These are phyloP conservation scores for Roridomyces roridus DNA, from an alignment of 768 basidiomycete species.

Conservation along the genomic window DNA sequence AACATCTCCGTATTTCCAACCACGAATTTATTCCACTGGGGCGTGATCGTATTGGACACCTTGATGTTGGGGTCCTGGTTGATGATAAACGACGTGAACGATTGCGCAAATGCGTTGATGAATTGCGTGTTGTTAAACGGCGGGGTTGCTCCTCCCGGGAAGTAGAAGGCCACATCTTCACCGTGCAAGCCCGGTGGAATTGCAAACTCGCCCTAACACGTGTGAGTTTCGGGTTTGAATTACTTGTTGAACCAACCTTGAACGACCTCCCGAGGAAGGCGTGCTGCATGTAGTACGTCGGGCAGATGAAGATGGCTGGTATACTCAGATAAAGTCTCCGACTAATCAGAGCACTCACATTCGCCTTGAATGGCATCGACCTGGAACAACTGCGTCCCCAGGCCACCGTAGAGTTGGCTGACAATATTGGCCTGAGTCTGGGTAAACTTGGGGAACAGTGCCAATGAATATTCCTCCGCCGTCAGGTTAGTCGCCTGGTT, in stretches of 20 bases:
- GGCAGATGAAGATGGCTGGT: constrained; percentile 44
- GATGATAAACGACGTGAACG: constrained; percentile 18
- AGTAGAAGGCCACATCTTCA: constrained; percentile 34
- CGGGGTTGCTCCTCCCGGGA: constrained; percentile 16
- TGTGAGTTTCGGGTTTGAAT: too few species aligned
- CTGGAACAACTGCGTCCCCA: constrained; percentile 26
- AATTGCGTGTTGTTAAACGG: constrained; percentile 15
- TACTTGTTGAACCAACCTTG: constrained; percentile 40
- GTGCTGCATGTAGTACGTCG: constrained; percentile 36
- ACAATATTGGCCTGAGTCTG: constrained; percentile 10
- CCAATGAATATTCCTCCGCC: constrained; percentile 26
- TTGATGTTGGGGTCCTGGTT: constrained; percentile 17
- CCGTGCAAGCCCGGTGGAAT: constrained; percentile 33
- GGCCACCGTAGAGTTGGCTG: constrained; percentile 20
- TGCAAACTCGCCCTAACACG: constrained; percentile 34
- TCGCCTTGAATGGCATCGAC: constrained; percentile 33
- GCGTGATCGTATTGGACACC: constrained; percentile 19
- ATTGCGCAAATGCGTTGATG: constrained; percentile 22
- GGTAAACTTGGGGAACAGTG: constrained; percentile 32
- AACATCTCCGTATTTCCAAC: constrained; percentile 16
- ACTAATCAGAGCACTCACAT: constrained; percentile 27
- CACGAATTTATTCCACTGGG: constrained; percentile 4
- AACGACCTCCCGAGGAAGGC: constrained; percentile 36
- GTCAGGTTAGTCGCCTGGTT: constrained; percentile 20
- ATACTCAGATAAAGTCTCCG: too few species aligned